These are phyloP conservation scores for Trichoderma breve DNA, from an alignment of 2,329 filamentous ascomycete species.

Conservation along the genomic window DNA sequence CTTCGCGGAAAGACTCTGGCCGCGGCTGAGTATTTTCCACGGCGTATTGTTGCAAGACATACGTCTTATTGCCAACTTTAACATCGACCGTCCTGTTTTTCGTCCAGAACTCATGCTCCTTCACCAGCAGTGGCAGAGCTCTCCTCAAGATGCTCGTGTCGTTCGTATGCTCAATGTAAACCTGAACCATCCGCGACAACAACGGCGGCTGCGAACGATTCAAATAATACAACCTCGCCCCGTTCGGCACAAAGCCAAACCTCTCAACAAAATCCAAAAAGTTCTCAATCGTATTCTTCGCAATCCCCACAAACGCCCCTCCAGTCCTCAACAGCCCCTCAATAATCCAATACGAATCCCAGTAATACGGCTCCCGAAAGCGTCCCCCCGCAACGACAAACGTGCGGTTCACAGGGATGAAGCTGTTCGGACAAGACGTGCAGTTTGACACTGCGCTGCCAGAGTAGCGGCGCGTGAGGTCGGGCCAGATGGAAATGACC, in stretches of 20 bases:
- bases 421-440: constrained; percentile 60
- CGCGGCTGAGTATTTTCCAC: constrained; percentile 64
- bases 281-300: constrained; percentile 67
- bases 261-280: constrained; percentile 65
- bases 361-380: constrained; percentile 69
- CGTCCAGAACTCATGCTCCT: constrained; percentile 63
- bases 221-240: constrained; percentile 64
- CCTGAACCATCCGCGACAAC: constrained; percentile 63
- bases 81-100: constrained; percentile 59
- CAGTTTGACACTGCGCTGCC: constrained; percentile 53
- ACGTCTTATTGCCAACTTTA: constrained; percentile 44
- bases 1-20: constrained; percentile 65
- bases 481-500: constrained; percentile 68
- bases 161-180: constrained; percentile 63
- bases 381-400: constrained; percentile 71
- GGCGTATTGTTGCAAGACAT: constrained; percentile 56
- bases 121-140: constrained; percentile 60
- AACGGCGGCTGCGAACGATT: constrained; percentile 67
- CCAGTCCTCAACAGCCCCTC: constrained; percentile 64
- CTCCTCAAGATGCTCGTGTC: constrained; percentile 59
- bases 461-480: constrained; percentile 60
- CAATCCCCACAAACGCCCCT: constrained; percentile 61
- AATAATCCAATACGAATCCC: constrained; percentile 69
- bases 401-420: constrained; percentile 63
- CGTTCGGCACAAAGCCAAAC: constrained; percentile 67